Conservation (phyloP, 805 yeast genomes). For the Schwanniomyces occidentalis region DNA sequence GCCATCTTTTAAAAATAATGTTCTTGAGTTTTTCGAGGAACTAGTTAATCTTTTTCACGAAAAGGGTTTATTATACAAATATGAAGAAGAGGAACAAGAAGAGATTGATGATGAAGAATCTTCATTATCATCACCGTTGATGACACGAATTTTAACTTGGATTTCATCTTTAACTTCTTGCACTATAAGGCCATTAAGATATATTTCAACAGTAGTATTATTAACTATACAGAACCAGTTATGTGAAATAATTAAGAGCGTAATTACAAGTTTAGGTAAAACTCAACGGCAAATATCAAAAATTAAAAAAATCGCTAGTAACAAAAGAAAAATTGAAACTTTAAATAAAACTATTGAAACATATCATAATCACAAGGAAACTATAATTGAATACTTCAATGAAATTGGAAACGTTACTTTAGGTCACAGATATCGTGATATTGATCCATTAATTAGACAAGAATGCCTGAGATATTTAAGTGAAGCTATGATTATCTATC, state of each 20-base stretch:
- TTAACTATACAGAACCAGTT: constrained; percentile 61
- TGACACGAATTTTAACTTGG: constrained; percentile 71
- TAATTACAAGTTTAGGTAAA: constrained; percentile 39
- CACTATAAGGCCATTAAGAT: constrained; percentile 68
- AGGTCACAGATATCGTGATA: constrained; percentile 77
- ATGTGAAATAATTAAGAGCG: constrained; percentile 47
- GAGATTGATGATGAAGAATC: constrained; percentile 20
- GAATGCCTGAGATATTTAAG: constrained; percentile 67
- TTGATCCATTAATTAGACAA: constrained; percentile 67
- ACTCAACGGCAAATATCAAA: constrained; percentile 43
- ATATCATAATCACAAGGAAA: constrained; percentile 46
- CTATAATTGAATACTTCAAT: constrained; percentile 55
- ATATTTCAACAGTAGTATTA: constrained; percentile 59
- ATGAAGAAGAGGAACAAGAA: constrained; percentile 11
- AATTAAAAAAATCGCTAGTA: constrained; percentile 21
- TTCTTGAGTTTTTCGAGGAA: constrained; percentile 54
- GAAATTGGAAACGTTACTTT: constrained; percentile 70
- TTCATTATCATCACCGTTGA: constrained; percentile 41
- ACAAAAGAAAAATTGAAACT: constrained; percentile 42
- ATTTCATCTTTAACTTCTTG: constrained; percentile 69
- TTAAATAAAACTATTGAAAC: constrained; percentile 42
- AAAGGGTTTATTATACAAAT: constrained; percentile 55
- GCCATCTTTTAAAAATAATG: constrained; percentile 53
- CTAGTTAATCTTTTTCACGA: constrained; percentile 58
- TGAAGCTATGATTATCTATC: constrained; percentile 69